A percentile compares a stretch with the other conserved stretches of the same genome.
Conservation (phyloP, 2,329 filamentous ascomycete species). For the Cadophora malorum region DNA sequence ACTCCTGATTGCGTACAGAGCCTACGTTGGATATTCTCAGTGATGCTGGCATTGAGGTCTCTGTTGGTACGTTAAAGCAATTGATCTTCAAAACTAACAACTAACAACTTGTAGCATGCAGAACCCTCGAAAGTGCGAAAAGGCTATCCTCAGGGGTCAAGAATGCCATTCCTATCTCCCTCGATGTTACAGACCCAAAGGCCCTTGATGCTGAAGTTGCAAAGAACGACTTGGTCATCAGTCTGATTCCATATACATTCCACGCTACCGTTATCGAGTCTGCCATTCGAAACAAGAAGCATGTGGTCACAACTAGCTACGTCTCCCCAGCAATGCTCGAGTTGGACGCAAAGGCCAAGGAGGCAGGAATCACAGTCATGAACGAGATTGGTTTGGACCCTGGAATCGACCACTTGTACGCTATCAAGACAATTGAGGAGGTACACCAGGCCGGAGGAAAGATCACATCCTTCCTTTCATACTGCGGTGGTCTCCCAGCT, state of each 20-base stretch:
- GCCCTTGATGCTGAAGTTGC: constrained; percentile 82
- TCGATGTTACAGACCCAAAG: constrained; percentile 79
- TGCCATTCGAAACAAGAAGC: constrained; percentile 90
- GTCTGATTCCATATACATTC: constrained; percentile 89
- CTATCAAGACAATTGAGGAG: constrained; percentile 84
- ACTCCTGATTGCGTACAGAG: not conserved
- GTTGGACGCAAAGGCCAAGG: constrained; percentile 82
- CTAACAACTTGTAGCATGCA: constrained; percentile 66
- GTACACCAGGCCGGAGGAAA: constrained; percentile 90
- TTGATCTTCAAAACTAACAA: constrained; percentile 10
- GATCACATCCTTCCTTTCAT: constrained; percentile 80
- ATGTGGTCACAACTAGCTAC: constrained; percentile 95
- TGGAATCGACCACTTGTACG: constrained; percentile 75
- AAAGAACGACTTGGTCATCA: constrained; percentile 80
- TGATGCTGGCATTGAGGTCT: constrained; percentile 62
- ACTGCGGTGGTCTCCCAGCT: constrained; percentile 81
- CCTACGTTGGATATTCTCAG: constrained; percentile 65
- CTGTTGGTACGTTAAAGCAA: constrained; percentile 54
- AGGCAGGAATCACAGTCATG: constrained; percentile 94
- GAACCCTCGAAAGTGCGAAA: constrained; percentile 79
- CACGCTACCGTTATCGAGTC: constrained; percentile 91
- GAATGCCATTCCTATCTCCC: constrained; percentile 76
- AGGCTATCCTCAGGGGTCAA: constrained; percentile 74
- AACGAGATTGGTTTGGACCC: constrained; percentile 90
- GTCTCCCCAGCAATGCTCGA: constrained; percentile 92